Conservation (phyloP, 1,284 basidiomycete species). For the Gomphus bonarii region DNA sequence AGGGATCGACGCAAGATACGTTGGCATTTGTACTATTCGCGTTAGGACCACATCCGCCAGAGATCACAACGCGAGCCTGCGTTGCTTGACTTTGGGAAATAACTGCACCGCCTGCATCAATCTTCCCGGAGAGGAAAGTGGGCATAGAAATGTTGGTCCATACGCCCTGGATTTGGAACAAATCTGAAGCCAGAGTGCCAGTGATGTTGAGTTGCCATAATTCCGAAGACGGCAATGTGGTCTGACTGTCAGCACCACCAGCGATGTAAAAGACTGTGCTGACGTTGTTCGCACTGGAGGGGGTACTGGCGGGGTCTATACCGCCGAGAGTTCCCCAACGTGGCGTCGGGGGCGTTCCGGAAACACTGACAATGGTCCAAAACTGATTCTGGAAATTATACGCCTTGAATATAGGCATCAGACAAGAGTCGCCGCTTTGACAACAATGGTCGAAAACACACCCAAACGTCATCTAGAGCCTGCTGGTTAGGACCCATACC, state of each 20-base stretch:
- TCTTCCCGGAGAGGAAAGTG: slow-evolving; percentile 27
- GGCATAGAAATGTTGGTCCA: slow-evolving; percentile 38
- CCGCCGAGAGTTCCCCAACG: slow-evolving; percentile 65
- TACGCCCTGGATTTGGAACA: slow-evolving; percentile 31
- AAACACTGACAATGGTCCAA: slow-evolving; percentile 50
- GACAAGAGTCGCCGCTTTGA: neutral
- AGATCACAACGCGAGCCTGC: slow-evolving; percentile 35
- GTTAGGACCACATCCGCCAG: slow-evolving; percentile 47
- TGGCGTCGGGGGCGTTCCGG: slow-evolving; percentile 39
- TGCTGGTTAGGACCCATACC: slow-evolving; percentile 43
- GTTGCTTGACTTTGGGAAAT: slow-evolving; percentile 22
- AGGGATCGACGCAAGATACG: slow-evolving; percentile 43
- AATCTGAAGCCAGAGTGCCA: slow-evolving; percentile 60
- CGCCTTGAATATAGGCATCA: slow-evolving; percentile 35
- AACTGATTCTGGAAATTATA: slow-evolving; percentile 65
- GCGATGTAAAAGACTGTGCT: slow-evolving; percentile 41
- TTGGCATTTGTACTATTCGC: slow-evolving; percentile 26
- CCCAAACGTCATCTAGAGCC: slow-evolving; percentile 62
- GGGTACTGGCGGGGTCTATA: slow-evolving; percentile 36
- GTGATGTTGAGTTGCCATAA: slow-evolving; percentile 58
- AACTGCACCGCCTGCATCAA: slow-evolving; percentile 46
- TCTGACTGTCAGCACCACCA: slow-evolving; percentile 48
- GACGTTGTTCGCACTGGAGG: slow-evolving; percentile 37
- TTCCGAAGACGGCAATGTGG: slow-evolving; percentile 41
- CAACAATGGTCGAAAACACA: slow-evolving; percentile 23